Conservation (phyloP, 768 basidiomycete species). For the Russula compacta region DNA sequence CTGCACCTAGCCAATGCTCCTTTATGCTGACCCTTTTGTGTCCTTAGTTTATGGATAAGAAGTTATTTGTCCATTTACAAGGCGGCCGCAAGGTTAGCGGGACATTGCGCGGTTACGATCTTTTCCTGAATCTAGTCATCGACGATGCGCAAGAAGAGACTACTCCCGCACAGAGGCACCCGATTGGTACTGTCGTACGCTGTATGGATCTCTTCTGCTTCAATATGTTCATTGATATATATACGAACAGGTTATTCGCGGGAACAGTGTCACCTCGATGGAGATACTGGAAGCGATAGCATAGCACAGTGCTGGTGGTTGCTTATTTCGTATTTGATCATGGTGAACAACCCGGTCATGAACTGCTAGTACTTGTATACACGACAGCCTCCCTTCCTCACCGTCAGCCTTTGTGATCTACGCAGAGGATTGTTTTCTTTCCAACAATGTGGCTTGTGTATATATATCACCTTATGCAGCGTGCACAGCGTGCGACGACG, state of each 20-base stretch:
- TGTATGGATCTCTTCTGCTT: neutral
- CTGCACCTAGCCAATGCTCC: neutral
- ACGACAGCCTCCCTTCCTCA: neutral
- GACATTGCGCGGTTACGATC: conserved; percentile 90
- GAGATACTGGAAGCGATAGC: conserved; percentile 69
- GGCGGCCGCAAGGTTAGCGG: conserved; percentile 95
- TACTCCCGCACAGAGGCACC: conserved; percentile 79
- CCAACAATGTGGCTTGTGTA: neutral
- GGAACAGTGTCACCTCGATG: conserved; percentile 95
- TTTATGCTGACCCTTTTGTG: neutral
- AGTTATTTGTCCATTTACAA: conserved; percentile 87
- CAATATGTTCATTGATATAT: conserved; percentile 1
- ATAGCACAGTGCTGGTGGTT: conserved; percentile 7
- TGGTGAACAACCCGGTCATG: neutral
- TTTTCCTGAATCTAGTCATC: conserved; percentile 96
- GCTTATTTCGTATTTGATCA: neutral
- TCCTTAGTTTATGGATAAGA: conserved; percentile 95
- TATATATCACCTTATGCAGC: too few relatives aligned
- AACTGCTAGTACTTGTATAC: neutral
- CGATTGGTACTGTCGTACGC: conserved; percentile 87
- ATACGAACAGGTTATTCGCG: conserved; percentile 79
- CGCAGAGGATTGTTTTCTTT: neutral
- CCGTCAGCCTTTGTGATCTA: neutral
- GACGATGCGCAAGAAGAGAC: conserved; percentile 94
- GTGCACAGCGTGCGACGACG: too few relatives aligned